Base-by-base conservation (phyloP, 495 filamentous ascomycete species). In the Chaetomium fimeti region DNA sequence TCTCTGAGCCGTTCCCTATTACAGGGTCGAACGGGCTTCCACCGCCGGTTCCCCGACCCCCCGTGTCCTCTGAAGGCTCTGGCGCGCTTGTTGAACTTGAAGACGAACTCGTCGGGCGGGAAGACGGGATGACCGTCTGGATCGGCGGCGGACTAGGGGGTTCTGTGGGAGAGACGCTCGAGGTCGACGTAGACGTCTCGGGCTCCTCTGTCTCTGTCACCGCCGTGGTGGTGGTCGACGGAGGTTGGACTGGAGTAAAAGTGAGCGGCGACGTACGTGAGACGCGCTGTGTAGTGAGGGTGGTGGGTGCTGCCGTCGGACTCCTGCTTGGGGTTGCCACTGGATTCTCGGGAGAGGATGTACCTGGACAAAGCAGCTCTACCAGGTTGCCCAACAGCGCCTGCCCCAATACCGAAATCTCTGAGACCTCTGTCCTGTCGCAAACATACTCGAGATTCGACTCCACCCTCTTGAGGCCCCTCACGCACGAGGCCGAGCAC, bases 401-500 rank as follows among this genome's bases (percentile, higher is more conserved):
- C 36, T 74, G 70, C 8, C 74, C 77, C 12, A 81, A 67, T 18
- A 79, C 57, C 38, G 78, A 76, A 24, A 45, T 48, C 11, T 43
- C 3, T 9, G 68, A 63, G 18, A 74, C 75, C 38, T 65, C 57
- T 25, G 70, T 64, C 45, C 63, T 69, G 29, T 54, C 64, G 60
- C 78, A 81, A 18, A 68, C 74, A 16, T 60, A 48, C 29, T 71
- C 55, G 40, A 81, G 32, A 12, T 61, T 66, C 9, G 57, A 43
- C 63, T 73, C 65, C 22, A 67, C 55, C 25, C 65, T 51, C 20
- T 58, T 24, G 18, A 81, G 32, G n/a, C 75, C 76, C 15, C 65
- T 52, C 15, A 74, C 71, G 61, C 78, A 81, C 8, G 62, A 59
- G 6, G 58, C 20, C 45, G 78, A 79, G 65, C 78, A 81, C 28